Evolutionary conservation across 2,329 filamentous ascomycete genomes (phyloP), one percentile per base, ranked within the genome.

Genomic region (Colletotrichum sp.): DNA sequence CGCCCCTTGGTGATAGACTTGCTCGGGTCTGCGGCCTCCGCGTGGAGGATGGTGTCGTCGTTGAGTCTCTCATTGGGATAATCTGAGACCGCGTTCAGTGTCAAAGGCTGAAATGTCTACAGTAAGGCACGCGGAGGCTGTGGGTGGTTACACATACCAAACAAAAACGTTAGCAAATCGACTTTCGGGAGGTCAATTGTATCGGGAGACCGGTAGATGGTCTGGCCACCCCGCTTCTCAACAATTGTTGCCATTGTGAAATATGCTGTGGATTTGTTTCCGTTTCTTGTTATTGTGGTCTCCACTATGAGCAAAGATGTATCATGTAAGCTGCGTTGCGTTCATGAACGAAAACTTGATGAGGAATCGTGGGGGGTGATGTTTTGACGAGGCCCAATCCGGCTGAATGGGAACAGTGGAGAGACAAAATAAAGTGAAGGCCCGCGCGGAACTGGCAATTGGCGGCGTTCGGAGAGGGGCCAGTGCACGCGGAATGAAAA

Each of bases 1-100:
- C 87, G 84, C 1, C 86, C 83, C 80, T 90, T 92, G 63, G 89
- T 93, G 72, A 93, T 83, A 70, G 81, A 80, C 68, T 89, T 86
- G n/a, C 84, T 84, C 0, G 91, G 90, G 66, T 92, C 85, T 8
- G 87, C 86, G 1, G 92, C 92, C 78, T 92, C 91, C 59, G 87
- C 85, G 80, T 93, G 91, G 6, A 93, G 82, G 4, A 89, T 79
- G 0, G 88, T 90, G 68, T 91, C 86, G 62, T 90, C 88, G 26
- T 86, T 79, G 15, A 77, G 57, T 15, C 65, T 69, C 21, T 77
- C 64, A 21, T 68, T 77, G 13, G 49, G 59, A 12, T 21, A 65
- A 28, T 73, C 57, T 76, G 55, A n/a, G 15, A 5, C 2, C 9
- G 8, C 24, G 26, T 24, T 64, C 30, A 65, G 44, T 15, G 15